Evolutionary conservation across 148 eudicot genomes (phyloP).

Genomic region (Dianthus caryophyllus): DNA sequence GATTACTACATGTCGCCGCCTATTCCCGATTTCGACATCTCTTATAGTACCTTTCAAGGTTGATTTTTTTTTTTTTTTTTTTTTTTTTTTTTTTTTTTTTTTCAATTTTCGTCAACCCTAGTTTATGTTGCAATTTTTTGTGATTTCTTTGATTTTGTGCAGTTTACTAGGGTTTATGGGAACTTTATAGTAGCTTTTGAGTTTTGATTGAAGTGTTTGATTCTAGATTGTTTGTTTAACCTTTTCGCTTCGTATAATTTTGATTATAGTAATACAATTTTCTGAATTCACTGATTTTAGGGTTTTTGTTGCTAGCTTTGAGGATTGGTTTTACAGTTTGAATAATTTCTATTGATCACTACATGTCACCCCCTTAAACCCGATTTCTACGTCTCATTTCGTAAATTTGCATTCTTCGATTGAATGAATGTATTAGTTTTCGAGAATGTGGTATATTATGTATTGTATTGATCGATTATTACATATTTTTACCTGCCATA

Average conservation of each 20-base stretch:
- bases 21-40: conserved; percentile 54
- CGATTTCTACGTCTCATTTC: conserved; percentile 56
- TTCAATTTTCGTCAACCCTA: too few species aligned
- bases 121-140: too few species aligned
- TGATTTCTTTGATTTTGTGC: background rate
- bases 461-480: background rate
- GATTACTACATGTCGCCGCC: conserved; percentile 87
- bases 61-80: background rate
- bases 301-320: background rate
- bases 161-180: background rate
- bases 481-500: background rate
- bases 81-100: background rate
- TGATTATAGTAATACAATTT: too few species aligned
- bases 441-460: too few species aligned
- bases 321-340: conserved; percentile 26
- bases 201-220: background rate
- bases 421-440: background rate
- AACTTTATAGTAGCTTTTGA: too few species aligned
- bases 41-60: conserved; percentile 83
- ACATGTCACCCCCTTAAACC: conserved; percentile 59
- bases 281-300: background rate
- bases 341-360: conserved; percentile 9
- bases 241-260: too few species aligned
- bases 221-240: conserved; percentile 12
- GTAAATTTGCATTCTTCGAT: conserved; percentile 85